phyloP scores from a whole-genome alignment of 495 filamentous ascomycete genomes.

The Coniosporium apollinis region DNA sequence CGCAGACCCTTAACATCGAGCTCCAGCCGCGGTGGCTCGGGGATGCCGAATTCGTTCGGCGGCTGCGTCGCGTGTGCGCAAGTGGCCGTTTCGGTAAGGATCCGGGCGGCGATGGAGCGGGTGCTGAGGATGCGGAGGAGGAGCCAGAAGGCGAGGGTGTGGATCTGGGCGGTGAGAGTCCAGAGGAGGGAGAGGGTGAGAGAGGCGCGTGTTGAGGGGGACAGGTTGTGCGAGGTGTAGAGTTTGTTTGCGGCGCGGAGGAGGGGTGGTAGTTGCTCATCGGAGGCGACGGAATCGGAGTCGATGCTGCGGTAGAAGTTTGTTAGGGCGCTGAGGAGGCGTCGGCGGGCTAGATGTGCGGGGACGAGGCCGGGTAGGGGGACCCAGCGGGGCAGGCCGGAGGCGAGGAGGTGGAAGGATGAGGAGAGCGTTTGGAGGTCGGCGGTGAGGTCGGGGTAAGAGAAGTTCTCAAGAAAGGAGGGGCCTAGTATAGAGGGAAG shows the following conservation, averaged over 20 bases:
- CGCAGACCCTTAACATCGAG: constrained; percentile 31
- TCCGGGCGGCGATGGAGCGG: constrained; percentile 20
- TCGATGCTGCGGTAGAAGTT: too few relatives aligned
- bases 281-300: too few relatives aligned
- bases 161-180: constrained; percentile 35
- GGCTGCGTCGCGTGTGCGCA: constrained; percentile 30
- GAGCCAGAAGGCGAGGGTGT: constrained; percentile 39
- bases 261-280: constrained; percentile 12
- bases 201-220: constrained; percentile 12
- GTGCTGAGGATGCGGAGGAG: constrained; percentile 34
- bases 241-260: constrained; percentile 9
- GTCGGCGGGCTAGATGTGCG: constrained; percentile 35
- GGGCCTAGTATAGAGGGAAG: constrained; percentile 36
- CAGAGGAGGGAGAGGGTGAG: constrained; percentile 27
- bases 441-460: constrained; percentile 33
- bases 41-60: constrained; percentile 33
- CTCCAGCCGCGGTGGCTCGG: constrained; percentile 33
- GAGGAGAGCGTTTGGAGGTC: constrained; percentile 40
- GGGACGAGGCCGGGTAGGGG: constrained; percentile 32
- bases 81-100: constrained; percentile 35
- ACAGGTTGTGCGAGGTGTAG: constrained; percentile 10
- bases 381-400: constrained; percentile 35
- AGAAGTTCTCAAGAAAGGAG: constrained; percentile 35
- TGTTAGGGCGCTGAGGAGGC: constrained; percentile 30
- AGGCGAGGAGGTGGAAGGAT: constrained; percentile 33